Percentiles rank a stretch among this genome's conserved stretches.
These are phyloP conservation scores for Hyaloperonospora arabidopsidis DNA, from an alignment of 352 stramenopile species.

Conservation along the genomic window DNA sequence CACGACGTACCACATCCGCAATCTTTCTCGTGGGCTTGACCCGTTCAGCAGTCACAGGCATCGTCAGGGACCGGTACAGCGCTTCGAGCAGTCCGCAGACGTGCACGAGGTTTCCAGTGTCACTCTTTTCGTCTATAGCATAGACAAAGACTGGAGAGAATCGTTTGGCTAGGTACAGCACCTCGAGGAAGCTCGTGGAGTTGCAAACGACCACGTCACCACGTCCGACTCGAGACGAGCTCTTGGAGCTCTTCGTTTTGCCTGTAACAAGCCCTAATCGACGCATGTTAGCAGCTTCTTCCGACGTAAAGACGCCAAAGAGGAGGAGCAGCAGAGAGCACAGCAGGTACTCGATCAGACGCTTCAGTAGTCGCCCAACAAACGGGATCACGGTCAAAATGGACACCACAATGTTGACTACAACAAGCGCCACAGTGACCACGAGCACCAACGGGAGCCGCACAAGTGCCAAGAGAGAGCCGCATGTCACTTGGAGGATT, in stretches of 20 bases:
- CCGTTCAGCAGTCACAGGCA: conserved; percentile 34
- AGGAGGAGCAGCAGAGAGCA: conserved; percentile 59
- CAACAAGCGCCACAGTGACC: conserved; percentile 28
- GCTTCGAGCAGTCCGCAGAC: conserved; percentile 59
- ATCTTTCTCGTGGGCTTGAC: conserved; percentile 51
- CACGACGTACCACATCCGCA: conserved; percentile 51
- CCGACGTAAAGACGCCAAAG: conserved; percentile 55
- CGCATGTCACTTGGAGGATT: conserved; percentile 35
- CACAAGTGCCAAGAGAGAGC: conserved; percentile 40
- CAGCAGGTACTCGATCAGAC: conserved; percentile 61
- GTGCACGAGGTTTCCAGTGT: conserved; percentile 51
- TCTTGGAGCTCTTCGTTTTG: conserved; percentile 21
- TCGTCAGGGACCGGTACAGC: conserved; percentile 44
- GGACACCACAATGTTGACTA: conserved; percentile 46
- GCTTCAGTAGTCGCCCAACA: conserved; percentile 58
- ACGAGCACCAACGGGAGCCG: conserved; percentile 50
- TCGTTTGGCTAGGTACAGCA: conserved; percentile 65
- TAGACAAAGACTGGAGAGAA: conserved; percentile 80
- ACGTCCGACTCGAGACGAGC: conserved; percentile 32
- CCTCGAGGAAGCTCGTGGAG: conserved; percentile 72
- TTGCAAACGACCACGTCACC: conserved; percentile 76
- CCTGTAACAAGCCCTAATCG: conserved; percentile 52
- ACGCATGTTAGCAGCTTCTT: conserved; percentile 65
- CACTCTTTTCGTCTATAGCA: conserved; percentile 35
- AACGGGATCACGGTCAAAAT: conserved; percentile 57